Percentiles rank a stretch among this genome's conserved stretches.
phyloP scores from a whole-genome alignment of 1,284 basidiomycete genomes.

The Ceratobasidium sp. region DNA sequence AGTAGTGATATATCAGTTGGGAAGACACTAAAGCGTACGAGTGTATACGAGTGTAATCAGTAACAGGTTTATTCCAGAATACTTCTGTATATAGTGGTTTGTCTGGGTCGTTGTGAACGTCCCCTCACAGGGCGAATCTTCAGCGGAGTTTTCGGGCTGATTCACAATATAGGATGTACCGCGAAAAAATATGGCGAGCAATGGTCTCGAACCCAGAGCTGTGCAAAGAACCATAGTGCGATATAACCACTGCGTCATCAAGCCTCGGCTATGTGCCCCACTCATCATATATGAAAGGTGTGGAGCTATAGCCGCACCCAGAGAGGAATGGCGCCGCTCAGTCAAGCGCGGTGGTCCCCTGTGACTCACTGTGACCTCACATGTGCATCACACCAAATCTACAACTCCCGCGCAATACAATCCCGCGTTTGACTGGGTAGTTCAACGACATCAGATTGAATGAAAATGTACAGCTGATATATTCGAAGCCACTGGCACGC shows the following conservation, averaged over 20 bases:
- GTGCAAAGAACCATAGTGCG: no score
- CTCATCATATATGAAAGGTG: no score
- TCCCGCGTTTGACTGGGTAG: not conserved
- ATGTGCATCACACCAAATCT: not conserved
- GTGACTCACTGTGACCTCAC: not conserved
- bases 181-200: no score
- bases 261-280: no score
- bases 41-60: not conserved
- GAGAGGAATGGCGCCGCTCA: no score
- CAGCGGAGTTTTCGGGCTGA: not conserved
- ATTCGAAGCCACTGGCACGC: not conserved
- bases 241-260: no score
- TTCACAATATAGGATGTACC: no score
- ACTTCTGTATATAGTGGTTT: not conserved
- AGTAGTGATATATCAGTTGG: not conserved
- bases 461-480: not conserved
- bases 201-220: no score
- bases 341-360: no score
- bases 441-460: not conserved
- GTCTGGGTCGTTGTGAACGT: not conserved
- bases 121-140: slow-evolving; percentile 10
- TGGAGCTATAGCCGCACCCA: no score
- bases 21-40: not conserved
- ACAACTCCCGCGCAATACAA: not conserved
- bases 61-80: not conserved